These are phyloP conservation scores for Aureobasidium lini DNA, from an alignment of 2,329 filamentous ascomycete species.

Conservation along the genomic window DNA sequence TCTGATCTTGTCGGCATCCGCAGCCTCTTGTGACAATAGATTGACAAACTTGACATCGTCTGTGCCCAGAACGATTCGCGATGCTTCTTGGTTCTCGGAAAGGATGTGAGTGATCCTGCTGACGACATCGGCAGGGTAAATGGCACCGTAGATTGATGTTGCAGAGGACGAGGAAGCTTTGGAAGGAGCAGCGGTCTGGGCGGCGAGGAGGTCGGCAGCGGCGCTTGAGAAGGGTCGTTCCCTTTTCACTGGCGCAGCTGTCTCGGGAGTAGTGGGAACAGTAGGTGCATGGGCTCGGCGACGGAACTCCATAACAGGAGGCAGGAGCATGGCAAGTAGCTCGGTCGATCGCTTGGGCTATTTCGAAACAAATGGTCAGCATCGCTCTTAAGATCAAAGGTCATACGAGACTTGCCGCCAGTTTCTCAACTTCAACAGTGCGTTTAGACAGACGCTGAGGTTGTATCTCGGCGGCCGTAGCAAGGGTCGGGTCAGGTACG, in stretches of 20 bases:
- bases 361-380: constrained; percentile 7
- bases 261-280: constrained; percentile 12
- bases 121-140: constrained; percentile 47
- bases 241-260: constrained; percentile 11
- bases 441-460: constrained; percentile 16
- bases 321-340: constrained; percentile 42
- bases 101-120: constrained; percentile 41
- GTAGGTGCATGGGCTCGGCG: constrained; percentile 34
- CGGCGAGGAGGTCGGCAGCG: constrained; percentile 14
- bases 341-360: constrained; percentile 39
- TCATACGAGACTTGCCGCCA: constrained; percentile 28
- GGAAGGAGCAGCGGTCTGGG: constrained; percentile 18
- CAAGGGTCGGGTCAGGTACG: constrained; percentile 15
- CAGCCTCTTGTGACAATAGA: constrained; percentile 26
- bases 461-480: background rate
- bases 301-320: constrained; percentile 41
- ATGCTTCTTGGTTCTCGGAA: constrained; percentile 45
- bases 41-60: constrained; percentile 45
- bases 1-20: constrained; percentile 41
- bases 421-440: constrained; percentile 32
- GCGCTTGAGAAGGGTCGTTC: constrained; percentile 15
- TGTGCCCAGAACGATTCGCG: constrained; percentile 41
- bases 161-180: constrained; percentile 18
- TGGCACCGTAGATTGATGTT: constrained; percentile 45
- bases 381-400: background rate